These are phyloP conservation scores for Erythrobasidium hasegawianum DNA, from an alignment of 1,284 basidiomycete species.

Conservation along the genomic window DNA sequence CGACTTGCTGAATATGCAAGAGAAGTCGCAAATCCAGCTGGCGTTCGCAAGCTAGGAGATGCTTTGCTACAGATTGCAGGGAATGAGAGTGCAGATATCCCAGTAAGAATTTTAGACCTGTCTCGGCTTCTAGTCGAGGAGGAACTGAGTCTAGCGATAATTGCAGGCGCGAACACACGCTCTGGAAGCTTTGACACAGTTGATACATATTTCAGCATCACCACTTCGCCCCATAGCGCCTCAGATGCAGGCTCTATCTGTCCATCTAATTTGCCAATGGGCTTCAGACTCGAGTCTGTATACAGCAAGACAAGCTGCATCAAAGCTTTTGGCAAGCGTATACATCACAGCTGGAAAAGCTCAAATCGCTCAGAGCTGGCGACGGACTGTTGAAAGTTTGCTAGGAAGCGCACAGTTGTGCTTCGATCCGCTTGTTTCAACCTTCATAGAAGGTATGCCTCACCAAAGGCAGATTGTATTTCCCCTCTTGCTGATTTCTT, in stretches of 20 bases:
- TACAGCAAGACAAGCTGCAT: slow-evolving; percentile 2
- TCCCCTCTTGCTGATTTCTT: no score
- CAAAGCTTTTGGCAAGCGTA: slow-evolving; percentile 11
- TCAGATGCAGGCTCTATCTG: slow-evolving; percentile 25
- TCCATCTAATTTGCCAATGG: slow-evolving; percentile 18
- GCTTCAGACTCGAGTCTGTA: not conserved
- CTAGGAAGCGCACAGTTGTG: slow-evolving; percentile 12
- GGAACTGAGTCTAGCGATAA: not conserved
- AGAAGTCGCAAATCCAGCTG: slow-evolving; percentile 34
- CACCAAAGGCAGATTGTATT: no score
- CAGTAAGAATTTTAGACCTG: not conserved
- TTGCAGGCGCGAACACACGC: slow-evolving; percentile 14
- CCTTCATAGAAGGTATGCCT: slow-evolving; percentile 8
- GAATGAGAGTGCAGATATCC: slow-evolving; percentile 15
- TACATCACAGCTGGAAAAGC: slow-evolving; percentile 35
- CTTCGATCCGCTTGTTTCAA: slow-evolving; percentile 14
- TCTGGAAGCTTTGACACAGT: slow-evolving; percentile 7
- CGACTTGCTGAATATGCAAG: slow-evolving; percentile 21
- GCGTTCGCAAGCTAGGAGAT: slow-evolving; percentile 30
- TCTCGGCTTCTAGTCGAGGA: not conserved
- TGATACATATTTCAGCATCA: slow-evolving; percentile 23
- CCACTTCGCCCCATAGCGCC: slow-evolving; percentile 26
- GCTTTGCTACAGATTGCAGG: slow-evolving; percentile 15
- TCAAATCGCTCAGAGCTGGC: slow-evolving; percentile 28
- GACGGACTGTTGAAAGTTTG: slow-evolving; percentile 30